Conservation (phyloP, 805 yeast genomes). For the Candida nemodendra region DNA sequence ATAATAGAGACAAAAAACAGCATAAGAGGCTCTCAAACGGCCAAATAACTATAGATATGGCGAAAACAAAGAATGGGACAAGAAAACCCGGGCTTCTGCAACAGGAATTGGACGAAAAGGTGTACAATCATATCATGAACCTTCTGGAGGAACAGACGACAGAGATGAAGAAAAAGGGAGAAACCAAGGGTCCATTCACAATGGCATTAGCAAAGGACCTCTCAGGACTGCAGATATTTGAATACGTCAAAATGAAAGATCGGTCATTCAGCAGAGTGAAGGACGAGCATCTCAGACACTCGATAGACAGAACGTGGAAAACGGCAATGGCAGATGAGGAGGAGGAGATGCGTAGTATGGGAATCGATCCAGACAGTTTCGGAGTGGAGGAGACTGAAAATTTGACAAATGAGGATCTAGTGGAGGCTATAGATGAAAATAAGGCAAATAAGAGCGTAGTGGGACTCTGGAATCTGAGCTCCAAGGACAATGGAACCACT, state of each 20-base stretch:
- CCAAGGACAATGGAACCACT: conserved; percentile 11
- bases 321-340: conserved; percentile 59
- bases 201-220: conserved; percentile 66
- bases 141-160: conserved; percentile 60
- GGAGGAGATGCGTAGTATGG: conserved; percentile 46
- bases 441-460: conserved; percentile 75
- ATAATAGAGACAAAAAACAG: too few species aligned
- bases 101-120: conserved; percentile 50
- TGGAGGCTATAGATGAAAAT: conserved; percentile 67
- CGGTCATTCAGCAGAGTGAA: conserved; percentile 68
- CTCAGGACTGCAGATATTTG: conserved; percentile 48
- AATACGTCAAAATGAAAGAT: conserved; percentile 63
- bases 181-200: conserved; percentile 34
- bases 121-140: conserved; percentile 53
- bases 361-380: conserved; percentile 23
- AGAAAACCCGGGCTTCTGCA: conserved; percentile 28
- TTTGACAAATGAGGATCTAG: conserved; percentile 45
- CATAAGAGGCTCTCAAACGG: too few species aligned
- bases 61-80: conserved; percentile 12
- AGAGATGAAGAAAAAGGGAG: conserved; percentile 37
- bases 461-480: conserved; percentile 55
- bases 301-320: conserved; percentile 59
- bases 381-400: conserved; percentile 18
- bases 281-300: conserved; percentile 56
- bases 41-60: conserved; percentile 16